Evolutionary conservation across 75 land plant genomes (phyloP).

Genomic region (Isoetes taiwanensis): DNA sequence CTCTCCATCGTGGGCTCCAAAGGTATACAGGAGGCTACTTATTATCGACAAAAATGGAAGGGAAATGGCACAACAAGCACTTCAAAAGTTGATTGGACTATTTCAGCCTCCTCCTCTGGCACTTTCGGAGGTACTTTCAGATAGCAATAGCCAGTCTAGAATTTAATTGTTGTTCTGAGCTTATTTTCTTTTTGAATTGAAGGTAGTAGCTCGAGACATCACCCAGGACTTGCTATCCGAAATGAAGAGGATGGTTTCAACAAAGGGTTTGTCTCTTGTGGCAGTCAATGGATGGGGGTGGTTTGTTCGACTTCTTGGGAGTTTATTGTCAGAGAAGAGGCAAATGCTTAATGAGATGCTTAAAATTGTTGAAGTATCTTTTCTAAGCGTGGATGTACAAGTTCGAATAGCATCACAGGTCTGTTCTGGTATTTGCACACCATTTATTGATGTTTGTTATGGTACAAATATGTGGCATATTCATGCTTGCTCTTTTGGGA

Average conservation of each 20-base stretch:
- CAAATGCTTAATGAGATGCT: slow-evolving; percentile 45
- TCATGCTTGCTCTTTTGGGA: background rate
- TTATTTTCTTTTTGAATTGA: slow-evolving; percentile 1
- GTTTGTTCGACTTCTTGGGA: slow-evolving; percentile 39
- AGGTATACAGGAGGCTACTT: too few species aligned
- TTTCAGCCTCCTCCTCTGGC: slow-evolving; percentile 25
- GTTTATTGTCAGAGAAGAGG: slow-evolving; percentile 17
- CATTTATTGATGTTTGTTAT: background rate
- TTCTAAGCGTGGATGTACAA: slow-evolving; percentile 17
- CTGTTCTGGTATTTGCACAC: background rate
- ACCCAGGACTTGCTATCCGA: slow-evolving; percentile 28
- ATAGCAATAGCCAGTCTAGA: background rate
- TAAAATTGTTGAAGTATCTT: slow-evolving; percentile 41
- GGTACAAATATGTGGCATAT: background rate
- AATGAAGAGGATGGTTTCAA: slow-evolving; percentile 29
- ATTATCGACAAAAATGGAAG: slow-evolving; percentile 41
- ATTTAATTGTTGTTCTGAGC: background rate
- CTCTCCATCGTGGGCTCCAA: too few species aligned
- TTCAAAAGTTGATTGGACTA: slow-evolving; percentile 21
- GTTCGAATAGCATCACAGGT: slow-evolving; percentile 30
- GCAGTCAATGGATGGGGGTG: slow-evolving; percentile 55
- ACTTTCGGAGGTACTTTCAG: slow-evolving; percentile 32
- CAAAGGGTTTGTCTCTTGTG: slow-evolving; percentile 18
- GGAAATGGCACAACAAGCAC: slow-evolving; percentile 42
- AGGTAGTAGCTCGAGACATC: slow-evolving; percentile 29